Base-by-base conservation (phyloP, 768 basidiomycete genomes). In the Leccinum fibrillosum region DNA sequence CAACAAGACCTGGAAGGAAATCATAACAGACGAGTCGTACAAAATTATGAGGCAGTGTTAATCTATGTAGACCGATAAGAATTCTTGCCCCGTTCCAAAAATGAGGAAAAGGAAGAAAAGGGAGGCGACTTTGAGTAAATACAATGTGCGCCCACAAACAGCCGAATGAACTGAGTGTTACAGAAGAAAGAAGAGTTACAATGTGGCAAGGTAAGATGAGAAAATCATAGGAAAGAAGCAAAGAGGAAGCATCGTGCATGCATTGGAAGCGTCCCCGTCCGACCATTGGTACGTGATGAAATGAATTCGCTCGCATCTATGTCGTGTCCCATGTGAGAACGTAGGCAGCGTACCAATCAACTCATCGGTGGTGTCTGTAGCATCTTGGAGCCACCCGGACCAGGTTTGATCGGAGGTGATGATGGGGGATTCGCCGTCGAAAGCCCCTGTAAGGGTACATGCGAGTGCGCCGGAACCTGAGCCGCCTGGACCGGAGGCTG, bases 11-110 rank as follows among this genome's bases (percentile, higher is more conserved):
- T 11, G 7, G 34, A 42, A 13, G 25, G 26, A 54, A 57, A 49
- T 28, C 47, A 49, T 49, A 49, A 8, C 39, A 39, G 17, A n/a
- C 25, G 30, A 26, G 15, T 58, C 15, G 62, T 71, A 70, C 62
- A 66, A 66, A 50, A 50, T 50, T 71, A 69, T 54, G 58, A 69
- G 57, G 55, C 39, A 55, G 58, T 60, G 65, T 55, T 71, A 69
- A 59, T 71, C 69, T 69, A 71, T 51, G 53, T 64, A 61, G 51
- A 57, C 64, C 66, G 64, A 60, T 59, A 60, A n/a, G 63, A 58
- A 60, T 51, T 53, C 47, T 19, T 63, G 60, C 56, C 60, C 59
- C 53, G n/a, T 59, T 56, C 64, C 61, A 65, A 68, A 64, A 63
- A 59, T 56, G 47, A 48, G 34, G 11, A n/a, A 35, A 47, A 21